Base-by-base conservation (phyloP, 1,284 basidiomycete genomes). In the Apiotrichum gracile region DNA sequence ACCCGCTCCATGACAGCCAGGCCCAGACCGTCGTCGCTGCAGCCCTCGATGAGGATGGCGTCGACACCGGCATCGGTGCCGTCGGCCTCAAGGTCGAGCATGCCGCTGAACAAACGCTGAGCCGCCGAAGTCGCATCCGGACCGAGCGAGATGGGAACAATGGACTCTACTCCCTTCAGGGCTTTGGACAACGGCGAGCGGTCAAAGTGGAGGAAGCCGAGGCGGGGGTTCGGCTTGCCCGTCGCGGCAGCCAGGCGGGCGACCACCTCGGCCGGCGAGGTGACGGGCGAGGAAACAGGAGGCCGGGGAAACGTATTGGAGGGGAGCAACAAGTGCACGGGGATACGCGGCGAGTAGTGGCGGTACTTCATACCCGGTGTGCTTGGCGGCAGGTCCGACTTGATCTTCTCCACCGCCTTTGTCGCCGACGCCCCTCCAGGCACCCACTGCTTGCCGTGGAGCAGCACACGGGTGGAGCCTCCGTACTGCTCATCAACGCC, bases 351-450 rank as follows among this genome's bases (percentile, higher is more conserved):
- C 25, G 92, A 88, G 72, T 99, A 99, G 76, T 99, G 96, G 48
- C 88, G 82, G 73, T 99, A 99, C 76, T 99, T 99, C 93, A 97
- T 97, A n/a, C 96, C 96, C 0, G 96, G 96, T 0, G 96, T 98
- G 1, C 91, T 93, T 2, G 94, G 94, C 1, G 85, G 82, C 19
- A 63, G 24, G 31, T 57, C 50, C 13, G 45, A 35, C 27, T 40
- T 53, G 13, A 22, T 13, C 41, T 43, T 43, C 14, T 7, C 22
- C 12, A 19, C n/a, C 0, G 19, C 14, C 33, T 35, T 35, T 21
- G 44, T n/a, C 17, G 34, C n/a, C 21, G 17, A 16, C 9, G 7
- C 24, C n/a, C 25, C 47, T 3, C 25, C 26, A 10, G 24, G 19
- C 5, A 12, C 12, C 67, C 67, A 69, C 5, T 55, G 57, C 42